Evolutionary conservation across 2,329 filamentous ascomycete genomes (phyloP), one percentile per base, ranked within the genome.

Genomic region (Dactylellina drechsleri): DNA sequence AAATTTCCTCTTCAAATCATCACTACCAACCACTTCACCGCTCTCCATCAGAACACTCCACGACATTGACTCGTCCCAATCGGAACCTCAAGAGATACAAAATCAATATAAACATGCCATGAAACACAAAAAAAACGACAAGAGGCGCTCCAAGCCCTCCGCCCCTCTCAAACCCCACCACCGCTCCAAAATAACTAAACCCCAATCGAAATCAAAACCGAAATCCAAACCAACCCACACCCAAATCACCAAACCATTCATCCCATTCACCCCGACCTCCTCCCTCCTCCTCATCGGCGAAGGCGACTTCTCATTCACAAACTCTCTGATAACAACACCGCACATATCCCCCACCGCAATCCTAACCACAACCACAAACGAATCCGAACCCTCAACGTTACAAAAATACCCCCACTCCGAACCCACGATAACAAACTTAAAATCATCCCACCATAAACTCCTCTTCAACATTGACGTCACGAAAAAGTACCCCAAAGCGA

Each of bases 281-380:
- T 83, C 86, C 77, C 87, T 95, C 5, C 87, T 95, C 5, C 86
- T 94, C 1, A 83, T 94, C 60, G 92, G 92, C 79, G 92, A 95
- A 80, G 92, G 88, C 77, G 92, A 96, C 82, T 87, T 95, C 80
- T 92, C 90, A 81, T 94, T 93, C 81, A 87, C 91, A 12, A 86
- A 86, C 28, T 89, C 88, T 1, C 85, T 94, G 1, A 16, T 68
- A 12, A 49, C 47, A 15, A 28, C 53, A 40, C 36, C 59, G 0
- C 72, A 61, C 56, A 71, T 70, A 47, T 47, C 54, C 66, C 59
- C 72, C 1, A n/a, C 59, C 4, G 61, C 65, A 4, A 53, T 84
- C 90, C 61, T 82, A 85, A 62, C 85, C 90, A 79, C 90, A 92
- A 82, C 85, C 84, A 77, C 92, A 89, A 83, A 85, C 83, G 73